Conservation (phyloP, 192 early-diverging fungal species). For the Powellomyces hirtus region DNA sequence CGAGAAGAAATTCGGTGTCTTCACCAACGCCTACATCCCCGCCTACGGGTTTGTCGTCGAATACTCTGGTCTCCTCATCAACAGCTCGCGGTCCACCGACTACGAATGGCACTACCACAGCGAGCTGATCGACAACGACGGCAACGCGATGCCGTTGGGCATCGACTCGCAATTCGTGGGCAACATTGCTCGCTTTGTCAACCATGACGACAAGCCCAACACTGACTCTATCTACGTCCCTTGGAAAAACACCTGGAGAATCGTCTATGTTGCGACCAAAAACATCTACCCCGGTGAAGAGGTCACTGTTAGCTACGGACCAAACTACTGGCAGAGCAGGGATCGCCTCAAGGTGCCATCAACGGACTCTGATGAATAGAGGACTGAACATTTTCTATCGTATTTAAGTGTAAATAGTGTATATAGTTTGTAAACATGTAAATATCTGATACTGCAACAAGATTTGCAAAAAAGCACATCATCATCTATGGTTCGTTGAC, state of each 20-base stretch:
- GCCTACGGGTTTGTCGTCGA: slow-evolving; percentile 1
- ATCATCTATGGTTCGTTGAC: too few relatives aligned
- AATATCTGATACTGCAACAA: too few relatives aligned
- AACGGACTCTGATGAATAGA: too few relatives aligned
- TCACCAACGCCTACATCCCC: slow-evolving; percentile 7
- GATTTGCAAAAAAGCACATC: too few relatives aligned
- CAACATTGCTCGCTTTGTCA: slow-evolving; percentile 28
- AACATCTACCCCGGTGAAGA: slow-evolving; percentile 25
- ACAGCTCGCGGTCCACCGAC: slow-evolving; percentile 9
- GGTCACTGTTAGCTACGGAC: slow-evolving; percentile 22
- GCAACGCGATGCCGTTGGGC: not conserved
- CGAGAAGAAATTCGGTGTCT: slow-evolving; percentile 28
- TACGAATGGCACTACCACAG: slow-evolving; percentile 20
- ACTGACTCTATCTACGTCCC: slow-evolving; percentile 19
- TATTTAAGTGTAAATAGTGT: too few relatives aligned
- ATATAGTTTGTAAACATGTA: too few relatives aligned
- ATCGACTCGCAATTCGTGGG: slow-evolving; percentile 20
- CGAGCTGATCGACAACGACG: slow-evolving; percentile 7
- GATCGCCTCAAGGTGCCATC: too few relatives aligned
- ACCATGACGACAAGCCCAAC: slow-evolving; percentile 30
- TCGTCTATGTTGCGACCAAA: slow-evolving; percentile 15
- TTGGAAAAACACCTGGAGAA: slow-evolving; percentile 23
- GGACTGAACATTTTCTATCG: too few relatives aligned
- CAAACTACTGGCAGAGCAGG: slow-evolving; percentile 21
- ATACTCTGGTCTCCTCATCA: slow-evolving; percentile 16